A percentile compares a stretch with the other conserved stretches of the same genome.
Conservation (phyloP, 345 rosid genomes). For the Eucalyptus victrix region DNA sequence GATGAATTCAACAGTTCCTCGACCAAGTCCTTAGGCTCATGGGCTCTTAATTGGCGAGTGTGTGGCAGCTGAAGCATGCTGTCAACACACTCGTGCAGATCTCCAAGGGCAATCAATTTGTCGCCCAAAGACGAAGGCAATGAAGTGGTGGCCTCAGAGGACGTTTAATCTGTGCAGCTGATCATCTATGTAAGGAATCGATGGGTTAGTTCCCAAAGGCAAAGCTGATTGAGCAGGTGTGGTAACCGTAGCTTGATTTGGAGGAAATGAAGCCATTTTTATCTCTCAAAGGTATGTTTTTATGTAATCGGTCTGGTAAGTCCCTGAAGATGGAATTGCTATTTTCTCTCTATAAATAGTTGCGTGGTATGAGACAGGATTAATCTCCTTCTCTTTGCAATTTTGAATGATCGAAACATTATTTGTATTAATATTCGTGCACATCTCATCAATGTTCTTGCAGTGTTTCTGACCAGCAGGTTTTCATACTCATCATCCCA, state of each 20-base stretch:
- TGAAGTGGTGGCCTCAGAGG: background rate
- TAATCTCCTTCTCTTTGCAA: background rate
- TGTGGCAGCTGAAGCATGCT: conserved; percentile 9
- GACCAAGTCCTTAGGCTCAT: background rate
- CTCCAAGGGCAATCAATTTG: conserved; percentile 17
- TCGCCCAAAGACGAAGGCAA: background rate
- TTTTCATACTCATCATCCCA: background rate
- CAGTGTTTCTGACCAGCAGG: background rate
- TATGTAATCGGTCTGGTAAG: background rate
- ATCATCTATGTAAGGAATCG: background rate
- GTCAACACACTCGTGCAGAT: conserved; percentile 14
- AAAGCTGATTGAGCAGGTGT: conserved; percentile 10
- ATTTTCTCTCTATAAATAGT: background rate
- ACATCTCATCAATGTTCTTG: background rate
- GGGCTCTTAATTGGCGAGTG: conserved; percentile 3
- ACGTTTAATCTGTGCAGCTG: background rate
- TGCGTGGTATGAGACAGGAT: background rate
- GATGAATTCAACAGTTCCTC: conserved; percentile 24
- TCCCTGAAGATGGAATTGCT: background rate
- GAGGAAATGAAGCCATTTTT: background rate
- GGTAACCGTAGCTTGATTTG: background rate
- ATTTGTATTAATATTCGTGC: background rate
- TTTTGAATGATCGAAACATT: background rate
- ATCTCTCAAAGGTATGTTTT: background rate
- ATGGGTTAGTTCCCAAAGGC: conserved; percentile 10